phyloP scores from a whole-genome alignment of 192 early-diverging fungal genomes.

The Bifiguratus adelaidae region DNA sequence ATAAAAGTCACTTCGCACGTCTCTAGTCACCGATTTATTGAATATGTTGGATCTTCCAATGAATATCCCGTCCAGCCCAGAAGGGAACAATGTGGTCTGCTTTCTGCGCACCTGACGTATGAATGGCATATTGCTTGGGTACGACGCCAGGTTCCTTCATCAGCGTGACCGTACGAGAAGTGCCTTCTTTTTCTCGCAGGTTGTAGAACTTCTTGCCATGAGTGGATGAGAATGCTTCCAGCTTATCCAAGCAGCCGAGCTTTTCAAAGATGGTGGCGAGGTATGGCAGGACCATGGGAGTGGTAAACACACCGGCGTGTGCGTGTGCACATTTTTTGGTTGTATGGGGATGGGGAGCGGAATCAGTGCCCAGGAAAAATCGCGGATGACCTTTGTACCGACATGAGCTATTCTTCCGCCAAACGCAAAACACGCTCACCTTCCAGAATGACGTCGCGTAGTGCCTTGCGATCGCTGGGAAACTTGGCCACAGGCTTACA shows the following conservation, averaged over 20 bases:
- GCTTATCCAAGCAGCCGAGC: constrained; percentile 70
- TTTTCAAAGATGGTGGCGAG: constrained; percentile 83
- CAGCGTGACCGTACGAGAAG: constrained; percentile 24
- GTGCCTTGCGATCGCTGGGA: constrained; percentile 81
- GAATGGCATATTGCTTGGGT: constrained; percentile 41
- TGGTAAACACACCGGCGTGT: constrained; percentile 89
- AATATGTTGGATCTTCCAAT: constrained; percentile 66
- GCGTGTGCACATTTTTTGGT: constrained; percentile 77
- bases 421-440: constrained; percentile 26
- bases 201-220: constrained; percentile 83
- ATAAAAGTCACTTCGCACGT: too few species aligned
- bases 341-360: constrained; percentile 84
- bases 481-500: constrained; percentile 99
- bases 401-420: background rate
- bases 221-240: constrained; percentile 75
- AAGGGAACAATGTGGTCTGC: constrained; percentile 73
- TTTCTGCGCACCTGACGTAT: constrained; percentile 28
- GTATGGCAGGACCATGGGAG: constrained; percentile 74
- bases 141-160: constrained; percentile 29
- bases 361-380: constrained; percentile 97
- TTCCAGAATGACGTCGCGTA: constrained; percentile 68
- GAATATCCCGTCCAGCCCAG: constrained; percentile 56
- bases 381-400: constrained; percentile 60
- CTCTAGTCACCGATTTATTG: too few species aligned
- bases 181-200: constrained; percentile 39